phyloP scores from a whole-genome alignment of 352 stramenopile genomes.

The Phytophthora kernoviae region DNA sequence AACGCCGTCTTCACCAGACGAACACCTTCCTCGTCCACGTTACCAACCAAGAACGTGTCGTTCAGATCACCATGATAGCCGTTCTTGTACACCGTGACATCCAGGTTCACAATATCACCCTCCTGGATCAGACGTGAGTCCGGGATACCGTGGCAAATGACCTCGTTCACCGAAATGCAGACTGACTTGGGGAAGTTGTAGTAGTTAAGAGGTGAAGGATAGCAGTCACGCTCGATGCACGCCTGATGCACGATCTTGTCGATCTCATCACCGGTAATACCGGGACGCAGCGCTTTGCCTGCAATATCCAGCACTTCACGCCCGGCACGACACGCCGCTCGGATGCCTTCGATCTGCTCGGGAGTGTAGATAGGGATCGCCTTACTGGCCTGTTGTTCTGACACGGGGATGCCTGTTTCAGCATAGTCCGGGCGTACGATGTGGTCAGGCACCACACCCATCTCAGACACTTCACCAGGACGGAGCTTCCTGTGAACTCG shows the following conservation, averaged over 20 bases:
- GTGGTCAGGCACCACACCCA: conserved; percentile 62
- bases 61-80: conserved; percentile 97
- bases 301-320: conserved; percentile 96
- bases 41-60: conserved; percentile 97
- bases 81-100: conserved; percentile 96
- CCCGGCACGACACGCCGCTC: conserved; percentile 75
- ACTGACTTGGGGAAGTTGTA: conserved; percentile 95
- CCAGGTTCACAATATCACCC: conserved; percentile 98
- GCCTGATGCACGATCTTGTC: conserved; percentile 94
- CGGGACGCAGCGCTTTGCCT: conserved; percentile 76
- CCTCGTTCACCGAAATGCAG: conserved; percentile 91
- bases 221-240: conserved; percentile 88
- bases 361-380: conserved; percentile 91
- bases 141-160: conserved; percentile 97
- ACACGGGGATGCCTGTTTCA: conserved; percentile 65
- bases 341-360: conserved; percentile 94
- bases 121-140: conserved; percentile 93
- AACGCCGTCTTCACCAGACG: conserved; percentile 94
- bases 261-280: conserved; percentile 96
- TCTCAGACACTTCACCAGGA: conserved; percentile 75
- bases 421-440: conserved; percentile 92
- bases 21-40: conserved; percentile 91
- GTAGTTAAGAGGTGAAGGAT: conserved; percentile 97
- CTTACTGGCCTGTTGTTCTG: conserved; percentile 57
- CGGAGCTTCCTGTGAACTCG: conserved; percentile 81